Base-by-base conservation (phyloP, 148 eudicot genomes). In the Suaeda aralocaspica region DNA sequence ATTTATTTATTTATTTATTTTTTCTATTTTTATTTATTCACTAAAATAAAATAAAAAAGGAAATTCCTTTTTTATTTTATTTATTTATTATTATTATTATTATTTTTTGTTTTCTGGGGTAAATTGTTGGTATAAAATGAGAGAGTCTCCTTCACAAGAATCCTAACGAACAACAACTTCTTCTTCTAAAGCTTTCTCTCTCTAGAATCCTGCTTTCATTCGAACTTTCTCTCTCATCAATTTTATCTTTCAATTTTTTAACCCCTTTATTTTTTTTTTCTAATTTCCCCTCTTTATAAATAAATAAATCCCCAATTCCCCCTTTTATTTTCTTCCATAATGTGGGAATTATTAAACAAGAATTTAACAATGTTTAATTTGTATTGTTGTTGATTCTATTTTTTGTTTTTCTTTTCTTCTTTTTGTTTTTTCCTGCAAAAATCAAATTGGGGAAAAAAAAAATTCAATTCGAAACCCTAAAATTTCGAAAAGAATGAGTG, bases 101-200 rank as follows among this genome's bases (percentile, higher is more conserved):
- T n/a, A n/a, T n/a, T n/a, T n/a, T n/a, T n/a, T n/a, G n/a, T n/a
- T n/a, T n/a, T n/a, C n/a, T n/a, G n/a, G n/a, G n/a, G n/a, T n/a
- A n/a, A n/a, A n/a, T n/a, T n/a, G n/a, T 56, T 12, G 31, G 60
- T 56, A 67, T 30, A 14, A 33, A 36, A 28, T 60, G 36, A 31
- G 36, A 31, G 41, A 18, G 67, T 62, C 67, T 42, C 69, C 29
- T 39, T 61, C 68, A 42, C 68, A 30, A 59, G 80, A 77, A 67
- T 77, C 76, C 80, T 46, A 73, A 78, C 73, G 64, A 69, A 63
- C 77, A 62, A 78, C 72, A 67, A 62, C 73, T 34, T 34, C 33
- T 22, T 64, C 59, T 69, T 49, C 48, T 9, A n/a, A n/a, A n/a
- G n/a, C n/a, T 24, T 24, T 60, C 68, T 24, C 67, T 19, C 41